Evolutionary conservation across 2,329 filamentous ascomycete species (phyloP), one percentile per base, ranked within the genome.

Genomic region (Samsoniella hepiali): DNA sequence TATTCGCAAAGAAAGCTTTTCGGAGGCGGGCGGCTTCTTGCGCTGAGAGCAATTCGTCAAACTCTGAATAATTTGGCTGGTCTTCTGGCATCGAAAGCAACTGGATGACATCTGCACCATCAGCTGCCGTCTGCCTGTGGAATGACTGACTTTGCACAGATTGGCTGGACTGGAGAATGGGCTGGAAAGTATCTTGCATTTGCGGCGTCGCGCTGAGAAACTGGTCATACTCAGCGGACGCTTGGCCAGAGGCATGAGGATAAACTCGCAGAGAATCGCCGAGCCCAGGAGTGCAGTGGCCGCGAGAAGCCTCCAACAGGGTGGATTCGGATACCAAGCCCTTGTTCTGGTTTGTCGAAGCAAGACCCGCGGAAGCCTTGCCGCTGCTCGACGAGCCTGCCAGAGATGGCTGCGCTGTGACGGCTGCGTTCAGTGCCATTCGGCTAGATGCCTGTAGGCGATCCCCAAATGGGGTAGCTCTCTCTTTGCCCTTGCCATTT

Each of bases 401-500:
- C 68, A 60, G 47, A 64, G 65, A 61, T 65, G 42, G 45, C 34
- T 58, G 38, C 51, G 68, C 13, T 65, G 64, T 15, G 66, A 64
- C 8, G 58, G 63, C 40, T 36, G 72, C 67, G 54, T 71, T 69
- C 56, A 72, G 56, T n/a, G 67, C 69, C 44, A 73, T 61, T 49
- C 65, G 68, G 22, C 69, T 67, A 22, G 72, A 74, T 63, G 70
- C 68, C 54, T 69, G 69, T 17, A 74, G 65, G 9, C 72, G 70
- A 34, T 67, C 67, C 38, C 64, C 45, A 10, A 73, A 45, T 27
- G 68, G 67, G 10, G 38, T 49, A 6, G 61, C 67, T 34, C 60
- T 63, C 31, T 40, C 63, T 47, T 69, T 67, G 29, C 66, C 66
- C 56, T 64, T 50, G 50, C 40, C 32, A 17, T 22, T 22, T 29